Percentiles rank a stretch among this genome's conserved stretches.
Conservation (phyloP, 202 grass and related monocot species). For the Eragrostis tef region DNA sequence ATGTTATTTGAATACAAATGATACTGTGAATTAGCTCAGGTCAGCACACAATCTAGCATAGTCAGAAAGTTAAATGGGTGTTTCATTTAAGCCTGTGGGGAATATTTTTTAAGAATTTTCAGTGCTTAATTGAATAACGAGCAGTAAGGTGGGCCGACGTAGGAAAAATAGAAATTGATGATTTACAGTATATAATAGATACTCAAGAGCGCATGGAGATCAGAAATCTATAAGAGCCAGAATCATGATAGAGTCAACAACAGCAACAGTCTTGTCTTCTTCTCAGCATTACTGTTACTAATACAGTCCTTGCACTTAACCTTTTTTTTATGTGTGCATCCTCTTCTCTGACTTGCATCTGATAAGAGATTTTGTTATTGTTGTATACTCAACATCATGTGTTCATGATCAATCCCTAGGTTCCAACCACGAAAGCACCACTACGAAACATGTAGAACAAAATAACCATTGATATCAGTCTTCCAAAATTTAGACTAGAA, state of each 20-base stretch:
- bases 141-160: not conserved
- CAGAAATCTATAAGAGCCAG: not conserved
- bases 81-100: not conserved
- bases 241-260: not conserved
- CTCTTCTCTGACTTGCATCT: not conserved
- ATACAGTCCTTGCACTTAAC: not conserved
- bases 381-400: not conserved
- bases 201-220: not conserved
- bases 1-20: slow-evolving; percentile 29
- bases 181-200: not conserved
- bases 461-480: slow-evolving; percentile 18
- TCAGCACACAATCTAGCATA: not conserved
- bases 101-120: not conserved
- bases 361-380: not conserved
- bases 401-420: not conserved
- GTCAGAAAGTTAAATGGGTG: slow-evolving; percentile 10
- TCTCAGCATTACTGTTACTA: not conserved
- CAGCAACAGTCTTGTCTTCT: too few species aligned
- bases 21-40: slow-evolving; percentile 12
- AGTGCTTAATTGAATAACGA: not conserved
- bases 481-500: not conserved
- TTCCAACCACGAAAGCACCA: not conserved
- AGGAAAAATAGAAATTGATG: not conserved
- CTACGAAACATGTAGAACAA: slow-evolving; percentile 27
- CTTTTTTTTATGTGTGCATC: not conserved